Percentiles rank a stretch among this genome's conserved stretches.
phyloP scores from a whole-genome alignment of 768 basidiomycete genomes.

The Panaeolus papilionaceus region DNA sequence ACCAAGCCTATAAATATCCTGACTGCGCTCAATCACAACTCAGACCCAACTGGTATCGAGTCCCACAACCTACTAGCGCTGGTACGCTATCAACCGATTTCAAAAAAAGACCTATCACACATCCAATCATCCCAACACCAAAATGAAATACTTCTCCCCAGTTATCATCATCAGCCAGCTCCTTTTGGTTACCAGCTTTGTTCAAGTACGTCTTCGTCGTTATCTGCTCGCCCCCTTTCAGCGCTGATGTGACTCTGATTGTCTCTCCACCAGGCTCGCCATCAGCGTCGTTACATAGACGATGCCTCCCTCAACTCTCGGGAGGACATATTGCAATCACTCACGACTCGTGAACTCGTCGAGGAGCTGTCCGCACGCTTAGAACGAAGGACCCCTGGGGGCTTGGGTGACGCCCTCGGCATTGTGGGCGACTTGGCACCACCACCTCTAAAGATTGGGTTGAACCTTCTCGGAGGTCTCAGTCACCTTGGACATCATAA shows the following conservation, averaged over 20 bases:
- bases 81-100: not conserved
- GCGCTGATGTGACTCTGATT: not conserved
- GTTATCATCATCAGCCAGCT: not conserved
- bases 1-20: not conserved
- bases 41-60: conserved; percentile 4
- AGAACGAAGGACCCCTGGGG: not conserved
- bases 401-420: too few relatives aligned
- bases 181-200: not conserved
- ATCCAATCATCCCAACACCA: not conserved
- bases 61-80: conserved; percentile 4
- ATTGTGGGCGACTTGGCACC: too few relatives aligned
- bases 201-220: not conserved
- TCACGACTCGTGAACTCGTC: not conserved
- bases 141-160: conserved; percentile 6
- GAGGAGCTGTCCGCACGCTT: not conserved
- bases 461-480: too few relatives aligned
- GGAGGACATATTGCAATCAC: not conserved
- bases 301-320: not conserved
- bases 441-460: too few relatives aligned
- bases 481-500: too few relatives aligned
- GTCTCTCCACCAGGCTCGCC: not conserved
- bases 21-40: not conserved
- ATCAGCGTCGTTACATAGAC: not conserved
- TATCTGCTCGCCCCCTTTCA: not conserved
- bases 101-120: not conserved